phyloP scores from a whole-genome alignment of 2,329 filamentous ascomycete species.

The Ceratocystis harringtonii region DNA sequence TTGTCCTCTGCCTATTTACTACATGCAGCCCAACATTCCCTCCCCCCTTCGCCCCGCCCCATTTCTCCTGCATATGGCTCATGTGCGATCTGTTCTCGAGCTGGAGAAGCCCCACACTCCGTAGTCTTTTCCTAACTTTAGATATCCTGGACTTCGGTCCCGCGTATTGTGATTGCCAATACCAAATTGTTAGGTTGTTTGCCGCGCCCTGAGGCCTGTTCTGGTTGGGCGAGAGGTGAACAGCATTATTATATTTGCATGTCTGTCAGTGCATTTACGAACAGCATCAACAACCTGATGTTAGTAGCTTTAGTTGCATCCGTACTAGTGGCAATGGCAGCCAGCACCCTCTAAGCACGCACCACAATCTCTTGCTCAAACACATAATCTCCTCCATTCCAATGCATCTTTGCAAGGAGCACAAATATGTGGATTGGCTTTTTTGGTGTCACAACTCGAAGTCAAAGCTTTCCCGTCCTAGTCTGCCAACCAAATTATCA shows the following conservation, averaged over 20 bases:
- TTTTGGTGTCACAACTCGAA: not conserved
- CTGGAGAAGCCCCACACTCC: constrained; percentile 9
- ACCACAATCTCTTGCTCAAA: no score
- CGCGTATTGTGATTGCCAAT: not conserved
- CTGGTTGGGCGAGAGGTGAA: not conserved
- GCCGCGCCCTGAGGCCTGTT: not conserved
- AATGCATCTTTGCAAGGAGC: not conserved
- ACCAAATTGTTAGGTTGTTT: not conserved
- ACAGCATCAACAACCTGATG: not conserved
- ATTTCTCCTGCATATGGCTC: constrained; percentile 17
- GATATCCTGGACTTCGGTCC: not conserved
- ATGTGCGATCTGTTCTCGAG: constrained; percentile 16
- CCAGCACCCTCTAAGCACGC: no score
- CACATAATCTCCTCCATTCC: not conserved
- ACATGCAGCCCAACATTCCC: constrained; percentile 5
- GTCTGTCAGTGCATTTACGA: not conserved
- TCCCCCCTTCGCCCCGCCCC: constrained; percentile 5
- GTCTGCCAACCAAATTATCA: not conserved
- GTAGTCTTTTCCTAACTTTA: not conserved
- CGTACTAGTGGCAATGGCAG: no score
- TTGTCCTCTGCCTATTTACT: not conserved
- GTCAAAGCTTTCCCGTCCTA: not conserved
- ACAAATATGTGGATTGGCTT: not conserved
- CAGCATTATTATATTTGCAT: not conserved
- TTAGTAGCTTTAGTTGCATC: no score